Base-by-base conservation (phyloP, 805 yeast genomes). In the Starmera quercuum region DNA sequence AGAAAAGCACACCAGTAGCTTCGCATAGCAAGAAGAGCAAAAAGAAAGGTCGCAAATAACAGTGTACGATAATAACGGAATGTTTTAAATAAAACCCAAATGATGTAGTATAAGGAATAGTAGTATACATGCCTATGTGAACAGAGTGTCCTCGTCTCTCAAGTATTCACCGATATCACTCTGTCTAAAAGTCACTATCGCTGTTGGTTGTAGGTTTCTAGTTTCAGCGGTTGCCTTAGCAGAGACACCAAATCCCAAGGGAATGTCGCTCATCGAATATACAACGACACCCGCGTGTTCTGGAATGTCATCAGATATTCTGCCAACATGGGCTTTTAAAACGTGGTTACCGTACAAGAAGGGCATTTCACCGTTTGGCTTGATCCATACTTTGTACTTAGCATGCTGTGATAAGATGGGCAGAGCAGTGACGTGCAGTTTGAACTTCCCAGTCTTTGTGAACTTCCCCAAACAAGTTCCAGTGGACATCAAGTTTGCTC, bases 341-440 rank as follows among this genome's bases (percentile, higher is more conserved):
- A 90, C 90, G 58, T 92, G 95, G 64, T 92, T 92, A 24, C 98
- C 98, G 50, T 92, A 92, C 44, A 92, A 63, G 56, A 82, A 92
- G 11, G 98, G 97, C 98, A 92, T 92, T 61, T 92, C 98, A 49
- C 98, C 98, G 54, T 92, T 92, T 33, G 77, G 78, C 59, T 92
- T 92, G 61, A 92, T 85, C 98, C 98, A 92, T 26, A 92, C 68
- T 63, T 90, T 92, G 64, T 80, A 87, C 58, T 83, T 84, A 32
- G 98, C 97, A 55, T 81, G 79, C 48, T 84, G 81, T 2, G 95
- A 81, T 37, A 92, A 63, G 41, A 84, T 73, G 30, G 83, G 78
- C 42, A 92, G 69, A 4, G 96, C 71, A n/a, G 98, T 92, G 41
- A 92, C 80, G 58, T 92, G 98, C 45, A 92, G 67, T 61, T 95